These are phyloP conservation scores for Emmonsia crescens DNA, from an alignment of 2,329 filamentous ascomycete genomes.

Conservation along the genomic window DNA sequence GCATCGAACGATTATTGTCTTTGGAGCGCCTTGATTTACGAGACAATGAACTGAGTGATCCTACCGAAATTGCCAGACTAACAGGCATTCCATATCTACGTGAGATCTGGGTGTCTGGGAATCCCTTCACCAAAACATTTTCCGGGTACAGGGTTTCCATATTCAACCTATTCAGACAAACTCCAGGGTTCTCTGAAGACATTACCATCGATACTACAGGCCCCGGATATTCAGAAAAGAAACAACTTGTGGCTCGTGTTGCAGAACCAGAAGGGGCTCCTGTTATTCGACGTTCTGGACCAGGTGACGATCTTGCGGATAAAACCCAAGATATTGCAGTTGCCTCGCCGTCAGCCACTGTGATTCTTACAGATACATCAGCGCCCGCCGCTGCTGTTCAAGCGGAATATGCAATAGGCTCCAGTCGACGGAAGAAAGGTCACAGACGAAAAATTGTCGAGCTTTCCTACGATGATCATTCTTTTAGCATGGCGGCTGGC, in stretches of 20 bases:
- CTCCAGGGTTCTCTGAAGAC: slow-evolving; percentile 82
- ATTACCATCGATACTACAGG: slow-evolving; percentile 76
- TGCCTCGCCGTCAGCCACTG: slow-evolving; percentile 8
- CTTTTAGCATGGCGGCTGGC: background rate
- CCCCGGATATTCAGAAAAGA: slow-evolving; percentile 75
- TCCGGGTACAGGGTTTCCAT: slow-evolving; percentile 76
- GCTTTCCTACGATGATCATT: slow-evolving; percentile 37
- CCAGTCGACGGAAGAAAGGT: slow-evolving; percentile 37
- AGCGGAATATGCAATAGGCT: slow-evolving; percentile 22
- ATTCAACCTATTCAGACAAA: slow-evolving; percentile 89
- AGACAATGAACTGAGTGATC: slow-evolving; percentile 85
- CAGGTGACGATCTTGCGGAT: slow-evolving; percentile 41
- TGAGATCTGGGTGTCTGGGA: slow-evolving; percentile 86
- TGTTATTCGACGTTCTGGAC: slow-evolving; percentile 58
- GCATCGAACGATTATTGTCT: slow-evolving; percentile 78
- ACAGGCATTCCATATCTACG: slow-evolving; percentile 84
- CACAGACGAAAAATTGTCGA: slow-evolving; percentile 49
- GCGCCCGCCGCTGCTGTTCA: slow-evolving; percentile 10
- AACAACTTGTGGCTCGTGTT: slow-evolving; percentile 69
- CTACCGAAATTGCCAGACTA: slow-evolving; percentile 76
- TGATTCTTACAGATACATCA: slow-evolving; percentile 1
- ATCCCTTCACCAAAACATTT: slow-evolving; percentile 83
- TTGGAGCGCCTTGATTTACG: slow-evolving; percentile 82
- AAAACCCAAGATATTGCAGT: slow-evolving; percentile 5
- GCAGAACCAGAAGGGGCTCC: slow-evolving; percentile 66